A percentile compares a stretch with the other conserved stretches of the same genome.
Conservation (phyloP, 2,329 filamentous ascomycete species). For the Cladosporium cucumerinum region DNA sequence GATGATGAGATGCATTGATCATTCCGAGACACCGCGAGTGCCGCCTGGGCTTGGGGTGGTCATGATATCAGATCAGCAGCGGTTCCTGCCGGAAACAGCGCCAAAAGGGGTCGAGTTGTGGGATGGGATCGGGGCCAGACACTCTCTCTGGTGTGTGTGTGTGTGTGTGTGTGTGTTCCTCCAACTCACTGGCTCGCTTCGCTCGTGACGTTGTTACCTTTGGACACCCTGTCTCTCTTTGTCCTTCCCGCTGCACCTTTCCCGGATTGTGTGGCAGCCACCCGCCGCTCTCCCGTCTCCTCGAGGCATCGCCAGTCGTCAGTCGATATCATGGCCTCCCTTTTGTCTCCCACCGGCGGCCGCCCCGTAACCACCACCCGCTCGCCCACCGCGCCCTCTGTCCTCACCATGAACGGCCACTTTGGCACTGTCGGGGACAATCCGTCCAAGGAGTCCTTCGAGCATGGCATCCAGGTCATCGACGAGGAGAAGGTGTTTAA, state of each 20-base stretch:
- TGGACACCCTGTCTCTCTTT: slow-evolving; percentile 13
- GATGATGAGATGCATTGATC: not conserved
- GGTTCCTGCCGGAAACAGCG: not conserved
- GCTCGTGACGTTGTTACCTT: slow-evolving; percentile 4
- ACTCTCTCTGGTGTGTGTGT: not conserved
- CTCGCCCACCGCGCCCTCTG: slow-evolving; percentile 34
- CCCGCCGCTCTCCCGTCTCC: not conserved
- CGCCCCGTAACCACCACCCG: slow-evolving; percentile 18
- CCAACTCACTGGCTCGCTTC: not conserved
- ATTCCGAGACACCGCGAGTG: not conserved
- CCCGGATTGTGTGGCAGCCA: slow-evolving; percentile 2
- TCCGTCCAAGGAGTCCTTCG: slow-evolving; percentile 66
- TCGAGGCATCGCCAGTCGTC: not conserved
- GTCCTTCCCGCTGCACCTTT: not conserved
- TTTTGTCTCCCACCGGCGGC: slow-evolving; percentile 11
- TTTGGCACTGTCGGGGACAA: slow-evolving; percentile 69
- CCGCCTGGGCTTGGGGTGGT: not conserved
- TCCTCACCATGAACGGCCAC: slow-evolving; percentile 68
- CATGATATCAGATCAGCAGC: slow-evolving; percentile 2
- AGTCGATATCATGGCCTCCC: slow-evolving; percentile 13
- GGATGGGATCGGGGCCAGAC: not conserved
- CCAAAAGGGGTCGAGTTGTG: slow-evolving; percentile 6
- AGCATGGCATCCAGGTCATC: slow-evolving; percentile 94
- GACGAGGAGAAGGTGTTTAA: slow-evolving; percentile 97
- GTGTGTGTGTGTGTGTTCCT: not conserved